Conservation (phyloP, 1,284 basidiomycete species). For the Sporisorium graminicola region DNA sequence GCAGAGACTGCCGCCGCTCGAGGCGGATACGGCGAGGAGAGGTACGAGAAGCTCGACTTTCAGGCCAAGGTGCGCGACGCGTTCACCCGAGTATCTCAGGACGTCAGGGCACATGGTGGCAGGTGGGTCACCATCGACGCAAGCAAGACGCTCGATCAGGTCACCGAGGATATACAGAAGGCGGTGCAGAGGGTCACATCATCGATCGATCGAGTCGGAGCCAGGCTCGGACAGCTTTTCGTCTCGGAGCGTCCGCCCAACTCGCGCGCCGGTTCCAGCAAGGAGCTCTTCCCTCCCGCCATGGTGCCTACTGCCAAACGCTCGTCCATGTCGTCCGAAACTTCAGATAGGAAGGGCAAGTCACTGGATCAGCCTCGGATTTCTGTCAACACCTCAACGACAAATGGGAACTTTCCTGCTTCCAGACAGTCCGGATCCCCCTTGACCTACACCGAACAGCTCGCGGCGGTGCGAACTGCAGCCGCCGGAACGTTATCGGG, state of each 20-base stretch:
- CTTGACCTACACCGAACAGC: conserved; percentile 38
- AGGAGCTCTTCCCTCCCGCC: conserved; percentile 26
- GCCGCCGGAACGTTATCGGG: conserved; percentile 41
- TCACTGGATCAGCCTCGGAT: conserved; percentile 31
- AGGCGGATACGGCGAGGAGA: conserved; percentile 90
- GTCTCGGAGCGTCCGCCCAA: conserved; percentile 27
- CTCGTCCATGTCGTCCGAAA: conserved; percentile 18
- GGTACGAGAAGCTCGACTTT: conserved; percentile 72
- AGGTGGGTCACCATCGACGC: conserved; percentile 63
- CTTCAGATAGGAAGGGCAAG: conserved; percentile 14
- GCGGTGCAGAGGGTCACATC: conserved; percentile 38
- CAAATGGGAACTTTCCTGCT: conserved; percentile 27
- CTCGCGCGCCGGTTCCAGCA: conserved; percentile 24
- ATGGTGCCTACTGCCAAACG: conserved; percentile 18
- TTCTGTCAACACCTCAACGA: conserved; percentile 11
- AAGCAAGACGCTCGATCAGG: conserved; percentile 56
- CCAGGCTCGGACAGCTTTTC: conserved; percentile 35
- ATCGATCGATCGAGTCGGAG: conserved; percentile 40
- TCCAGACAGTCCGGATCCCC: conserved; percentile 29
- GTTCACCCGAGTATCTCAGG: conserved; percentile 55
- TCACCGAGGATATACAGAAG: conserved; percentile 55
- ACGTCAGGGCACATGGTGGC: conserved; percentile 47
- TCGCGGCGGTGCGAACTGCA: conserved; percentile 42
- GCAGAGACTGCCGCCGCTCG: conserved; percentile 79
- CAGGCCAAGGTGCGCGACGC: conserved; percentile 67